A percentile compares a stretch with the other conserved stretches of the same genome.
Evolutionary conservation across 805 yeast species (phyloP).

Genomic region (Pichia paraexigua): DNA sequence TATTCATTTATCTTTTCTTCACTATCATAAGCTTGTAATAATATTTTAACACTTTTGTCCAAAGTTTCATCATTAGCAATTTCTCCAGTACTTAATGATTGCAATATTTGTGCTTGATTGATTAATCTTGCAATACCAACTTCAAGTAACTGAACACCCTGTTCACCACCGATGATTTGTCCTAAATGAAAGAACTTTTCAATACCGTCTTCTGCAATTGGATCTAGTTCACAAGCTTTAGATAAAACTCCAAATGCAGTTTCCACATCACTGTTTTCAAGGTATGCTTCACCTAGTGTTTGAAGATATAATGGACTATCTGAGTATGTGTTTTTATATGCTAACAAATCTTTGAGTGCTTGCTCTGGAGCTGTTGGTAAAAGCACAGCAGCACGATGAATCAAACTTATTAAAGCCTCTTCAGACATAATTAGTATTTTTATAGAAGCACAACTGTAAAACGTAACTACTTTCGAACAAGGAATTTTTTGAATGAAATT

Average conservation of each 20-base stretch:
- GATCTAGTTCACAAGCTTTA: constrained; percentile 61
- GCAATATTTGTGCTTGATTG: constrained; percentile 23
- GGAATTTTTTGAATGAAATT: not conserved
- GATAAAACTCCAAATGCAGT: constrained; percentile 59
- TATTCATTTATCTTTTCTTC: constrained; percentile 26
- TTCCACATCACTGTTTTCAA: constrained; percentile 77
- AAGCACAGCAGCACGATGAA: constrained; percentile 36
- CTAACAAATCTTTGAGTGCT: constrained; percentile 43
- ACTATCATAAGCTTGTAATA: constrained; percentile 23
- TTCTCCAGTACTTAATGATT: constrained; percentile 1
- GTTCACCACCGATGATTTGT: constrained; percentile 77
- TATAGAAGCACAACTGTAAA: too few relatives aligned
- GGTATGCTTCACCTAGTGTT: constrained; percentile 62
- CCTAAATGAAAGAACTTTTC: constrained; percentile 88
- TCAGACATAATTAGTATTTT: not conserved
- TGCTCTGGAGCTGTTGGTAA: constrained; percentile 39
- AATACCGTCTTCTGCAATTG: constrained; percentile 53
- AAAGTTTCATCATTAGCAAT: constrained; percentile 5
- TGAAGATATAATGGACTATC: constrained; percentile 42
- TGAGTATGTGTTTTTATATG: constrained; percentile 28
- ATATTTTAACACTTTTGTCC: constrained; percentile 19
- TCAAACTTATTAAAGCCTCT: constrained; percentile 10
- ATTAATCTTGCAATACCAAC: constrained; percentile 54
- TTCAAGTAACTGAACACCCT: constrained; percentile 57
- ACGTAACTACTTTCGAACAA: not conserved